Conservation (phyloP, 2,329 filamentous ascomycete genomes). For the Fusarium protoensiforme region DNA sequence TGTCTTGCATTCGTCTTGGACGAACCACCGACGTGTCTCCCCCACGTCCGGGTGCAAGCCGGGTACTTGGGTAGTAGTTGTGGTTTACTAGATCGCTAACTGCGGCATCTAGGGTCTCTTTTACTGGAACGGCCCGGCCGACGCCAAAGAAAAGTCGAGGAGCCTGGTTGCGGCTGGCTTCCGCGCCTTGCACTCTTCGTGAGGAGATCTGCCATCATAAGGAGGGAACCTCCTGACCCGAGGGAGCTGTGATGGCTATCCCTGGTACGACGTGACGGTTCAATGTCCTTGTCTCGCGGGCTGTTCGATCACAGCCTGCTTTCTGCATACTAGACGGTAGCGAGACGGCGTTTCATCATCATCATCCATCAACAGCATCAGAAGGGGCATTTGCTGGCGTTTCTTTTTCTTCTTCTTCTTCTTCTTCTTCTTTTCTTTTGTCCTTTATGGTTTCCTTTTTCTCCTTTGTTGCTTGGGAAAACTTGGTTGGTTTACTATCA, state of each 20-base stretch:
- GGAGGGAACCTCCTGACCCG: not conserved
- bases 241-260: constrained; percentile 6
- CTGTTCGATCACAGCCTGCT: constrained; percentile 20
- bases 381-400: constrained; percentile 33
- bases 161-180: constrained; percentile 70
- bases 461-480: constrained; percentile 8
- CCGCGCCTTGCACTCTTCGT: constrained; percentile 62
- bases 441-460: not conserved
- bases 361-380: constrained; percentile 14
- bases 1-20: constrained; percentile 26
- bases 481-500: constrained; percentile 7
- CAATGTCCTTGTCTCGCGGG: constrained; percentile 10
- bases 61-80: not conserved
- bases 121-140: constrained; percentile 83
- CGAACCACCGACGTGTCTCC: constrained; percentile 21
- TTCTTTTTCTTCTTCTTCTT: constrained; percentile 1
- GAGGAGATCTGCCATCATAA: constrained; percentile 8
- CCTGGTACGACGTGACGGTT: constrained; percentile 18
- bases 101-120: constrained; percentile 71
- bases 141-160: constrained; percentile 68
- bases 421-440: not conserved
- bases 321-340: constrained; percentile 27
- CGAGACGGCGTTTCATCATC: constrained; percentile 30
- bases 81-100: constrained; percentile 32
- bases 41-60: constrained; percentile 10